A percentile compares a stretch with the other conserved stretches of the same genome.
Conservation (phyloP, 2,329 filamentous ascomycete species). For the Sordariomycetes sp. region DNA sequence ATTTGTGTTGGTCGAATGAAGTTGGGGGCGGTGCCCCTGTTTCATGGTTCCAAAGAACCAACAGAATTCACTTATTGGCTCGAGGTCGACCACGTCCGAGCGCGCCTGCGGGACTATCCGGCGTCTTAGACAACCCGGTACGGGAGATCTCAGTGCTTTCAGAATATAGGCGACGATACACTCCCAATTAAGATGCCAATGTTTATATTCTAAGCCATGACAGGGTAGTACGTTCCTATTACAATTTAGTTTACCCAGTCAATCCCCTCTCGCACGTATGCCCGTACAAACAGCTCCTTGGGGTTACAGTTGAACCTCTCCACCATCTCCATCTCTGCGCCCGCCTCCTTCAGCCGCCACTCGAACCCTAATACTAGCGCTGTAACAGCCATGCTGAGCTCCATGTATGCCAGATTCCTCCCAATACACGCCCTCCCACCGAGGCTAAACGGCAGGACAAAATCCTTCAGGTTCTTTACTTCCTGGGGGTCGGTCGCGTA, state of each 20-base stretch:
- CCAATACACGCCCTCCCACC: constrained; percentile 4
- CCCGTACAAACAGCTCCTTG: constrained; percentile 1
- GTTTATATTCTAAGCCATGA: too few species aligned
- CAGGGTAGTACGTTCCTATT: too few species aligned
- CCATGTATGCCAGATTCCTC: constrained; percentile 6
- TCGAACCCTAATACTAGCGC: constrained; percentile 4
- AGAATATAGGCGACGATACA: too few species aligned
- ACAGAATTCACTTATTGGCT: too few species aligned
- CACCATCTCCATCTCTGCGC: background rate
- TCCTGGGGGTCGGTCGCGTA: background rate
- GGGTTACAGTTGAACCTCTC: constrained; percentile 6
- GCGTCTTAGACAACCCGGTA: too few species aligned
- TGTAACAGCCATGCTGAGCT: constrained; percentile 2
- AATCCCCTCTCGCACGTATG: background rate
- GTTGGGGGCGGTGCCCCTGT: too few species aligned
- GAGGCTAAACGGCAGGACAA: constrained; percentile 3
- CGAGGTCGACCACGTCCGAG: too few species aligned
- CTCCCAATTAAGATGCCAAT: too few species aligned
- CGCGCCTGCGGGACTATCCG: too few species aligned
- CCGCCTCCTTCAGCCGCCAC: constrained; percentile 1
- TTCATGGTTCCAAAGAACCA: too few species aligned
- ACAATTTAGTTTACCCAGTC: background rate
- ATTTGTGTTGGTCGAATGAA: too few species aligned
- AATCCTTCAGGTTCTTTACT: constrained; percentile 5
- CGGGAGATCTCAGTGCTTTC: too few species aligned